Conservation (phyloP, 2,329 filamentous ascomycete species). For the Metarhizium anisopliae region DNA sequence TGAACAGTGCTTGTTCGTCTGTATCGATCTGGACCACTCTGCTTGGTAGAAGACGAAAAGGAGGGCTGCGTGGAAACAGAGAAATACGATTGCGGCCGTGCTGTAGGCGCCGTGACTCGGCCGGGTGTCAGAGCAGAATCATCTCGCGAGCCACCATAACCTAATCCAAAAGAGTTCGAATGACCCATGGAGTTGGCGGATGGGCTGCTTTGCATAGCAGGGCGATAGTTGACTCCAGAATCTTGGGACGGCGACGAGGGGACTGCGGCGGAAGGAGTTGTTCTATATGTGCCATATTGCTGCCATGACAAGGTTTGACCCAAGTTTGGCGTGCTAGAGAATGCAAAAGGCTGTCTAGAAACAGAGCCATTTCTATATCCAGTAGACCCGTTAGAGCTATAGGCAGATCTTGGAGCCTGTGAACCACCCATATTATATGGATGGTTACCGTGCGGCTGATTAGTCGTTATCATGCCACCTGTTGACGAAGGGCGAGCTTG, state of each 20-base stretch:
- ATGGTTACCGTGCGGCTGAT: conserved; percentile 40
- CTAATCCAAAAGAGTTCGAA: conserved; percentile 25
- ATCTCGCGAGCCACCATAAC: conserved; percentile 38
- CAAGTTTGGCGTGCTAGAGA: conserved; percentile 60
- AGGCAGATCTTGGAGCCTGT: conserved; percentile 22
- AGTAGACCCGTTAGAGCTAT: conserved; percentile 24
- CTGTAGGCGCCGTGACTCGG: conserved; percentile 29
- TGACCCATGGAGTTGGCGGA: conserved; percentile 32
- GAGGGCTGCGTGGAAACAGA: conserved; percentile 37
- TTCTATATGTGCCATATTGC: conserved; percentile 37
- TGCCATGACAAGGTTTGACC: conserved; percentile 45
- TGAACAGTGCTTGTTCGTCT: conserved; percentile 50
- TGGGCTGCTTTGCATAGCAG: conserved; percentile 22
- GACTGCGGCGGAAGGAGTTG: conserved; percentile 35
- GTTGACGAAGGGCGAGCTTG: conserved; percentile 59
- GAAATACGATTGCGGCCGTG: conserved; percentile 34
- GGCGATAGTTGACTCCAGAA: conserved; percentile 11
- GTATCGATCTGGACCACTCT: conserved; percentile 67
- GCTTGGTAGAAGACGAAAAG: conserved; percentile 27
- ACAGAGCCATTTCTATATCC: conserved; percentile 47
- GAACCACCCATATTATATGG: conserved; percentile 35
- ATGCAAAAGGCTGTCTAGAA: conserved; percentile 68
- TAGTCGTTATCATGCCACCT: conserved; percentile 36
- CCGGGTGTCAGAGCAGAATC: conserved; percentile 38
- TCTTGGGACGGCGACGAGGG: conserved; percentile 23